These are phyloP conservation scores for Trichoderma brevicompactum DNA, from an alignment of 2,329 filamentous ascomycete genomes.

Conservation along the genomic window DNA sequence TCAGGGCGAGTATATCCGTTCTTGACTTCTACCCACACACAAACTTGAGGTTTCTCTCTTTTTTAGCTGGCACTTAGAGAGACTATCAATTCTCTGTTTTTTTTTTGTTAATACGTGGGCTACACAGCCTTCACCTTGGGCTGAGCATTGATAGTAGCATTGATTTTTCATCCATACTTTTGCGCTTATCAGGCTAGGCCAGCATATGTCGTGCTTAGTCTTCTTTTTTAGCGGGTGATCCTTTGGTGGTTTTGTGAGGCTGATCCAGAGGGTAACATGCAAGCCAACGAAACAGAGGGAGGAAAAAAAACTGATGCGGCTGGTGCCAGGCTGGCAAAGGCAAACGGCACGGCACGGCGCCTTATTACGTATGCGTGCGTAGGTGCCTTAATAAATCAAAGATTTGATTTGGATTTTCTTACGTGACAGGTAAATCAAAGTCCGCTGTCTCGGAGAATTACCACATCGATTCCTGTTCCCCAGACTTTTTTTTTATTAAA, in stretches of 20 bases:
- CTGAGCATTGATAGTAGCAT: not conserved
- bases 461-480: constrained; percentile 20
- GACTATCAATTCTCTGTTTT: not conserved
- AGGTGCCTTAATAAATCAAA: constrained; percentile 2
- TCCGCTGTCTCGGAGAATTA: constrained; percentile 24
- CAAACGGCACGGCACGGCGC: not conserved
- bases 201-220: constrained; percentile 13
- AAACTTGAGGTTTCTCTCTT: not conserved
- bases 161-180: not conserved
- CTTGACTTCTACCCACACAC: not conserved
- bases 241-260: constrained; percentile 8
- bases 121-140: not conserved
- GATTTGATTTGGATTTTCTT: constrained; percentile 3
- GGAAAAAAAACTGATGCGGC: not conserved
- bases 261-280: constrained; percentile 12
- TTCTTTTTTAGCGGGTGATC: constrained; percentile 24
- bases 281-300: not conserved
- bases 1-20: not conserved
- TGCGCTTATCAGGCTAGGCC: not conserved
- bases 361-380: not conserved
- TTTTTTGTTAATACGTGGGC: not conserved
- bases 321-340: not conserved
- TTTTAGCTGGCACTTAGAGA: not conserved
- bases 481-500: constrained; percentile 9
- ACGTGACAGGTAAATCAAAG: not conserved